Base-by-base conservation (phyloP, 2,329 filamentous ascomycete genomes). In the Ambrosiella beaveri region DNA sequence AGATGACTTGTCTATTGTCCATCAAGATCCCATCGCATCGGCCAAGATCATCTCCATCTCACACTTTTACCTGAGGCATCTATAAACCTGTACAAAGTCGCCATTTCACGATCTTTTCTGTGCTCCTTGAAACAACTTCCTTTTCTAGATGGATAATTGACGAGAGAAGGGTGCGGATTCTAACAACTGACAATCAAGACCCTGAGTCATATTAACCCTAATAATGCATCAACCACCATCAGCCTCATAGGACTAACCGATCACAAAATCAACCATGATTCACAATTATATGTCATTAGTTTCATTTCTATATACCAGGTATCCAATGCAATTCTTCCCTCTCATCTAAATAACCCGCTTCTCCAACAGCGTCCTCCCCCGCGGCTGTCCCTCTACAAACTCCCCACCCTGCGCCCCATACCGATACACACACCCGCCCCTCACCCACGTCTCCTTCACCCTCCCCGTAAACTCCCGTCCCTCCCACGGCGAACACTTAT, bases 401-500 rank as follows among this genome's bases (percentile, higher is more conserved):
- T 79, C 78, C 3, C 65, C 69, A 51, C 75, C 70, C 4, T 58
- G 64, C 0, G 73, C 78, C n/a, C 79, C 81, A 38, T 86, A 74
- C 62, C 79, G 77, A 68, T 85, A 94, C n/a, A 95, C 77, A 67
- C 78, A 82, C 62, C 73, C 73, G 0, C 90, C 90, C 6, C 89
- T 76, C 62, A 96, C 66, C 86, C 88, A 95, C 7, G 90, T 95
- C 75, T 94, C 87, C 60, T 73, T 75, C 9, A 95, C 89, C 60
- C 88, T 79, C 1, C 90, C 90, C 52, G 76, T 78, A 65, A 96
- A 83, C 38, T 74, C 76, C 69, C 84, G 85, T 17, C 87, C 87
- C 68, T 95, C 85, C 76, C 94, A 96, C 0, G 90, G 89, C 59
- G 84, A 89, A 74, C 88, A 90, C 66, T 88, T 88, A 70, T 96